Evolutionary conservation across 164 flowering plant species (phyloP).

Genomic region (Stephania yunnanensis): DNA sequence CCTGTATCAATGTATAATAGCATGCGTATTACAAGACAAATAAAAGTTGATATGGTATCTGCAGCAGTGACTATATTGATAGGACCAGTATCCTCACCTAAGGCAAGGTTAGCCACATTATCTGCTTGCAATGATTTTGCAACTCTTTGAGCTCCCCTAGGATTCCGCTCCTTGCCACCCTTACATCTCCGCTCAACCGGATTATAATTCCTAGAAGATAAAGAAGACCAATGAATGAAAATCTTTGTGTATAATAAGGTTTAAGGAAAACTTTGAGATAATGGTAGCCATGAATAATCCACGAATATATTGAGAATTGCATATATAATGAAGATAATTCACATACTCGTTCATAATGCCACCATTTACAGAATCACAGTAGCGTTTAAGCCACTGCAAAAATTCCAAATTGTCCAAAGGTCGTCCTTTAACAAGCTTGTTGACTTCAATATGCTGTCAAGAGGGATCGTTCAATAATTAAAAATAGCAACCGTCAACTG

Average conservation of each 20-base stretch:
- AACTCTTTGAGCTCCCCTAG: slow-evolving; percentile 38
- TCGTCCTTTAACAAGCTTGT: slow-evolving; percentile 79
- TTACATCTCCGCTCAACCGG: slow-evolving; percentile 82
- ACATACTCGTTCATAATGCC: slow-evolving; percentile 87
- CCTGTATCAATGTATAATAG: slow-evolving; percentile 24
- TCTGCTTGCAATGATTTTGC: slow-evolving; percentile 65
- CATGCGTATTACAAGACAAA: not conserved
- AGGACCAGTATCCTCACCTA: slow-evolving; percentile 25
- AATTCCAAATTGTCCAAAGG: slow-evolving; percentile 96
- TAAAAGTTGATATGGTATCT: not conserved
- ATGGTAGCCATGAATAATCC: not conserved
- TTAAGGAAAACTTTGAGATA: not conserved
- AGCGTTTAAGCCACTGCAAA: slow-evolving; percentile 90
- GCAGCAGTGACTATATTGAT: slow-evolving; percentile 38
- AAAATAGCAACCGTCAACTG: not conserved
- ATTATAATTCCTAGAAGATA: slow-evolving; percentile 57
- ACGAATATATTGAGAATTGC: not conserved
- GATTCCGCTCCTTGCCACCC: slow-evolving; percentile 50
- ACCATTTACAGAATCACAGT: slow-evolving; percentile 86
- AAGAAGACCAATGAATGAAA: slow-evolving; percentile 1
- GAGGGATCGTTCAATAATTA: slow-evolving; percentile 1
- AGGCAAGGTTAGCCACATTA: slow-evolving; percentile 29
- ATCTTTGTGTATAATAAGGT: not conserved
- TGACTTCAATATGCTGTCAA: slow-evolving; percentile 81
- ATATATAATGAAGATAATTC: not conserved